These are phyloP conservation scores for Penicillium fimorum DNA, from an alignment of 495 filamentous ascomycete species.

Conservation along the genomic window DNA sequence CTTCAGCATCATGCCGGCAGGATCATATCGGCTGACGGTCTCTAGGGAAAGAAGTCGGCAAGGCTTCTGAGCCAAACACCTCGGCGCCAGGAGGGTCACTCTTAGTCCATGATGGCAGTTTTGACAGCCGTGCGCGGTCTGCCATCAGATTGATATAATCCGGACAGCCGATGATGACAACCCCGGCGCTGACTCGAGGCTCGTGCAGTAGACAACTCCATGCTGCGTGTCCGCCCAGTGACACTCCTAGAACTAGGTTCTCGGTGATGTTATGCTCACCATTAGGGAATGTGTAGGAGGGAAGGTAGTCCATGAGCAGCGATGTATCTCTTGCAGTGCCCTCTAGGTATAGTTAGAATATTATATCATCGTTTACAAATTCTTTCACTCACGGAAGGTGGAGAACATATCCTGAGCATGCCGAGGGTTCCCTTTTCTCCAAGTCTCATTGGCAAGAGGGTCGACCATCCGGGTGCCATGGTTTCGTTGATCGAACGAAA, in stretches of 20 bases:
- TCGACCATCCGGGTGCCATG: conserved; percentile 72
- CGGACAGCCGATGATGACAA: conserved; percentile 84
- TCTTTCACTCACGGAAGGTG: conserved; percentile 49
- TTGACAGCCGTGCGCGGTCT: conserved; percentile 74
- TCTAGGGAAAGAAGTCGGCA: conserved; percentile 64
- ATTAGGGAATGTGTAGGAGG: conserved; percentile 68
- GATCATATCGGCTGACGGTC: conserved; percentile 62
- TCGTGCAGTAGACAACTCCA: conserved; percentile 82
- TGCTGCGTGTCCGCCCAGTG: conserved; percentile 82
- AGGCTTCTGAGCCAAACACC: conserved; percentile 74
- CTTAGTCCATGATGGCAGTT: conserved; percentile 59
- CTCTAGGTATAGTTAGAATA: conserved; percentile 34
- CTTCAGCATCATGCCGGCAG: conserved; percentile 65
- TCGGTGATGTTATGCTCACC: conserved; percentile 55
- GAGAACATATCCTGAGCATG: conserved; percentile 91
- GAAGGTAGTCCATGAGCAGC: conserved; percentile 67
- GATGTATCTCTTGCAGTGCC: conserved; percentile 76
- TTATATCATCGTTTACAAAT: background rate
- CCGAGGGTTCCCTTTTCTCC: conserved; percentile 73
- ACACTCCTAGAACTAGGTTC: conserved; percentile 76
- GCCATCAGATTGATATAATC: conserved; percentile 78
- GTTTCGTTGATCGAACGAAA: conserved; percentile 87
- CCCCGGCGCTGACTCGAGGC: conserved; percentile 68
- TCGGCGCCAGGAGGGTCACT: conserved; percentile 53
- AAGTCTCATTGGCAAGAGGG: conserved; percentile 62